phyloP scores from a whole-genome alignment of 768 basidiomycete genomes.

The Postia placenta region DNA sequence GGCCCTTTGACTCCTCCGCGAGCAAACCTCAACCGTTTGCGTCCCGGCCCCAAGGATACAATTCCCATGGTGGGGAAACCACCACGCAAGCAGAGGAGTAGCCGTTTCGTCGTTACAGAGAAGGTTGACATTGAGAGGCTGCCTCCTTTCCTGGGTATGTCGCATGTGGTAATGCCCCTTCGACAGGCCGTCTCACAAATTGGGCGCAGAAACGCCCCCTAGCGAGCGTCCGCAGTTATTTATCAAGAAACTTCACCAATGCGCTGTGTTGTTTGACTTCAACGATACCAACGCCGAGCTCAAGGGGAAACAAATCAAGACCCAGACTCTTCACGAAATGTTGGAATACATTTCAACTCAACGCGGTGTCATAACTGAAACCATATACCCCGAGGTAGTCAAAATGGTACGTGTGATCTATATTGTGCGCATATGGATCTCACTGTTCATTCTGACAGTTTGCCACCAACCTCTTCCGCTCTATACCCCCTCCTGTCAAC shows the following conservation, averaged over 20 bases:
- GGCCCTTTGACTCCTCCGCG: conserved; percentile 62
- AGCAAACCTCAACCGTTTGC: conserved; percentile 54
- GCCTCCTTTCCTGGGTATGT: conserved; percentile 82
- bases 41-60: conserved; percentile 83
- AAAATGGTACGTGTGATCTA: conserved; percentile 70
- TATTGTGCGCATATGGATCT: conserved; percentile 3
- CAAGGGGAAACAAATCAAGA: conserved; percentile 97
- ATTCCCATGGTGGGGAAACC: conserved; percentile 96
- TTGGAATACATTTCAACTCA: conserved; percentile 98
- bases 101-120: conserved; percentile 93
- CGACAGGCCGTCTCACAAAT: conserved; percentile 9
- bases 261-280: conserved; percentile 96
- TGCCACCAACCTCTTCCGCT: conserved; percentile 96
- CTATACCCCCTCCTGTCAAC: conserved; percentile 99
- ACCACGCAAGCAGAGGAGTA: conserved; percentile 95
- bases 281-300: conserved; percentile 95
- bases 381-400: conserved; percentile 97
- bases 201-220: conserved; percentile 70
- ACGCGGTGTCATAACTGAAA: conserved; percentile 92
- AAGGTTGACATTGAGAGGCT: conserved; percentile 94
- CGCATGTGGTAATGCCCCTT: conserved; percentile 1
- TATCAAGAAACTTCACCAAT: conserved; percentile 92
- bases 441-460: conserved; percentile 48
- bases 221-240: conserved; percentile 88
- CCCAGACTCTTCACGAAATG: conserved; percentile 96